Base-by-base conservation (phyloP, 2,329 filamentous ascomycete genomes). In the Gaeumannomyces sp. region DNA sequence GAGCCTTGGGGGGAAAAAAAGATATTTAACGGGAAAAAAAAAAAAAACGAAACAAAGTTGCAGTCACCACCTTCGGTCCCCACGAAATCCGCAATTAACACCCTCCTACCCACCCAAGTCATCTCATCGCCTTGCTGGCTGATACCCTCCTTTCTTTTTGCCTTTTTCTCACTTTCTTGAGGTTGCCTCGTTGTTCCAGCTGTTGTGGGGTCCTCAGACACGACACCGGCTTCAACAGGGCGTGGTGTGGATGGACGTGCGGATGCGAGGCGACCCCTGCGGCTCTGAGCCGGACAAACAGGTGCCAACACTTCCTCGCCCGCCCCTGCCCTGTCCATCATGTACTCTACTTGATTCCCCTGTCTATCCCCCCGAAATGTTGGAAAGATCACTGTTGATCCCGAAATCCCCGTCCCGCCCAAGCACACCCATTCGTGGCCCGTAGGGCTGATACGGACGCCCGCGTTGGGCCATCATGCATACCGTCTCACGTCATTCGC, bases 381-480 rank as follows among this genome's bases (percentile, higher is more conserved):
- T 45, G 38, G 56, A 58, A 25, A 58, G n/a, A 58, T 59, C 62
- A 57, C 45, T 64, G n/a, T 28, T 45, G 35, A 62, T 62, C 61
- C 38, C 16, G 35, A n/a, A 64, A 65, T 65, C 65, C 38, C 61
- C 60, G 59, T 66, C 57, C 66, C 64, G 66, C 60, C 64, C 59
- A n/a, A 61, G 45, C 63, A 58, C 60, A 60, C 64, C 65, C 65
- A 63, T 57, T 61, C 60, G 25, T 6, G 64, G 62, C 61, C 38
- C 35, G 66, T 72, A 74, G 69, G 73, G 72, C 72, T 73, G 71
- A 69, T 70, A 69, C 65, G 68, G 70, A 69, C 19, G 27, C 64
- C 69, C 58, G 65, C 64, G 71, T 76, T 74, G 73, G 75, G 75
- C 71, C 73, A 66, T 67, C 68, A 74, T 75, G 73, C 76, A 76